A percentile compares a stretch with the other conserved stretches of the same genome.
Conservation (phyloP, 140 eudicot genomes). For the Stevia rebaudiana region DNA sequence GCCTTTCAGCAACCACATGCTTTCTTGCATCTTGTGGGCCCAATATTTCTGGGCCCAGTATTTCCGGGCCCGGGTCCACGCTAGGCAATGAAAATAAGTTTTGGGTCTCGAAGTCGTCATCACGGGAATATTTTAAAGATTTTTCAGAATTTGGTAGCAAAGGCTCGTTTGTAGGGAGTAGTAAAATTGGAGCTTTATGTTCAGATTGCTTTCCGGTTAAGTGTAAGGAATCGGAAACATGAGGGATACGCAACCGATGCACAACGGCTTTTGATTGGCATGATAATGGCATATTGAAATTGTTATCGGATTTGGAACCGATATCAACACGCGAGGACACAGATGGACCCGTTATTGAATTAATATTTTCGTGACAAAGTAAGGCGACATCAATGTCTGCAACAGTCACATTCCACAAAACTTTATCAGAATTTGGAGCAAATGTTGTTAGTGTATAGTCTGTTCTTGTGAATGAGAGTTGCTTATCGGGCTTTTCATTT, state of each 20-base stretch:
- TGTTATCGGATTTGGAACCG: conserved; percentile 38
- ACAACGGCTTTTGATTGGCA: conserved; percentile 65
- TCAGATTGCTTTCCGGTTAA: conserved; percentile 31
- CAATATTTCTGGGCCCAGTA: conserved; percentile 5
- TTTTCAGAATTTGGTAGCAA: conserved; percentile 31
- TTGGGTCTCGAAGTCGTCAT: conserved; percentile 24
- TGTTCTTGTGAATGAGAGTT: conserved; percentile 68
- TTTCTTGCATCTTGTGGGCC: conserved; percentile 26
- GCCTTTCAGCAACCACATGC: conserved; percentile 22
- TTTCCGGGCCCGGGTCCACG: conserved; percentile 11
- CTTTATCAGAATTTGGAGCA: conserved; percentile 55
- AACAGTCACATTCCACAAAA: conserved; percentile 76
- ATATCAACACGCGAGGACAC: conserved; percentile 23
- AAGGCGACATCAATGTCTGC: conserved; percentile 66
- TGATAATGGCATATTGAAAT: conserved; percentile 57
- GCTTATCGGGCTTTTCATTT: conserved; percentile 37
- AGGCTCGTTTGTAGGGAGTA: conserved; percentile 33
- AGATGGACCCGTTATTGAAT: conserved; percentile 33
- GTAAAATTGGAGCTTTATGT: conserved; percentile 32
- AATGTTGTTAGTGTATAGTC: conserved; percentile 63
- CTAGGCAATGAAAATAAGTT: conserved; percentile 18
- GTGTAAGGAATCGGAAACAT: conserved; percentile 25
- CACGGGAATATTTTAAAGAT: conserved; percentile 13
- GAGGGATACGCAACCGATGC: conserved; percentile 49
- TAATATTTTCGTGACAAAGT: conserved; percentile 58